phyloP scores from a whole-genome alignment of 2,329 filamentous ascomycete genomes.

The Ophiostoma ulmi region DNA sequence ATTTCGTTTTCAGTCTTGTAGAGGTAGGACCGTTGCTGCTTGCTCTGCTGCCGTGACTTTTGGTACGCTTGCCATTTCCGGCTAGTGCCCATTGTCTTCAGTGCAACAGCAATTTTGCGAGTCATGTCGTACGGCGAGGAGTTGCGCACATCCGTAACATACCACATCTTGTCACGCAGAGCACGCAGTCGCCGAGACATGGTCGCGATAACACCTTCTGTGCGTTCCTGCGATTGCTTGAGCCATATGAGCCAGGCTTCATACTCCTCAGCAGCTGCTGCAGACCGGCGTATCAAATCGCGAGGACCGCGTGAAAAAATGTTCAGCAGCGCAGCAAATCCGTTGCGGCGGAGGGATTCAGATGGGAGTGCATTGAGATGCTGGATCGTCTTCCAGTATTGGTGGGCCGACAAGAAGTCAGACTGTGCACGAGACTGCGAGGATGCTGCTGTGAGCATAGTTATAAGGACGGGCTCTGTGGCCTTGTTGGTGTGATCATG shows the following conservation, averaged over 20 bases:
- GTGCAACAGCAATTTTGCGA: conserved; percentile 74
- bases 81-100: conserved; percentile 81
- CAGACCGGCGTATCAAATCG: conserved; percentile 63
- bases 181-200: conserved; percentile 70
- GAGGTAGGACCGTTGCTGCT: conserved; percentile 56
- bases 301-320: conserved; percentile 68
- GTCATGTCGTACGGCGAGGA: conserved; percentile 85
- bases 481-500: conserved; percentile 30
- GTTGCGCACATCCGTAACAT: conserved; percentile 86
- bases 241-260: conserved; percentile 79
- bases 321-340: conserved; percentile 66
- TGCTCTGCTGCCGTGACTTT: conserved; percentile 42
- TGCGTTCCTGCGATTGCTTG: conserved; percentile 73
- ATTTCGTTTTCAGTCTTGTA: conserved; percentile 79
- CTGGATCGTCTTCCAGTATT: conserved; percentile 78
- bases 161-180: conserved; percentile 97
- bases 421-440: conserved; percentile 71
- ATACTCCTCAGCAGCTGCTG: conserved; percentile 69
- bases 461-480: conserved; percentile 48
- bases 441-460: conserved; percentile 72
- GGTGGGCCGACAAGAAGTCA: conserved; percentile 77
- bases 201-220: conserved; percentile 66
- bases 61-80: conserved; percentile 41
- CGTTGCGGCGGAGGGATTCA: conserved; percentile 58
- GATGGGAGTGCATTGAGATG: conserved; percentile 62